Conservation (phyloP, 2,329 filamentous ascomycete genomes). For the Aspergillus quadrilineatus region DNA sequence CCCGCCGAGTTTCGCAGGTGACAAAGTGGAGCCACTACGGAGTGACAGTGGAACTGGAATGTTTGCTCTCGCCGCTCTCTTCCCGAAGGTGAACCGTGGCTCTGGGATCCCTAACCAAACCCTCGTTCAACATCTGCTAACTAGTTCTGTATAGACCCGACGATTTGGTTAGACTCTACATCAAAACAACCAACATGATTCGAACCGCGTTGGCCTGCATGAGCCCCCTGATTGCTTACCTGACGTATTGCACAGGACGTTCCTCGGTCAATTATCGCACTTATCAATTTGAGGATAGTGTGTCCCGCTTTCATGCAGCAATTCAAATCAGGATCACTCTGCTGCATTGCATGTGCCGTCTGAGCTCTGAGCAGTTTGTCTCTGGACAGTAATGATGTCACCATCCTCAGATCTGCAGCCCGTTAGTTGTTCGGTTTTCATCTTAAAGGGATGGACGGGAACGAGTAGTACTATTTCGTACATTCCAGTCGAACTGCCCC, state of each 20-base stretch:
- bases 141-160: slow-evolving; percentile 24
- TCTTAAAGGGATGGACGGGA: background rate
- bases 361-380: no score
- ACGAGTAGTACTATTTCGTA: background rate
- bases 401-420: background rate
- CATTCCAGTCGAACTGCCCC: background rate
- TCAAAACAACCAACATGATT: slow-evolving; percentile 8
- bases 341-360: background rate
- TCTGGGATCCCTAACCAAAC: slow-evolving; percentile 29
- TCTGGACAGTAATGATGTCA: no score
- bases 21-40: no score
- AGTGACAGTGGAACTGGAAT: background rate
- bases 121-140: slow-evolving; percentile 8
- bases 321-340: slow-evolving; percentile 6
- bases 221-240: slow-evolving; percentile 20
- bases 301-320: slow-evolving; percentile 7
- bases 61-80: slow-evolving; percentile 3
- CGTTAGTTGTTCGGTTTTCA: background rate
- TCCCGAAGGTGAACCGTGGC: slow-evolving; percentile 37
- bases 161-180: slow-evolving; percentile 23
- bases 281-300: slow-evolving; percentile 7
- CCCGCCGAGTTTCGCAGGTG: background rate
- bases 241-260: background rate
- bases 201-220: slow-evolving; percentile 24
- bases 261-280: background rate